phyloP scores from a whole-genome alignment of 2,329 filamentous ascomycete genomes.

The Colletotrichum somersetense region DNA sequence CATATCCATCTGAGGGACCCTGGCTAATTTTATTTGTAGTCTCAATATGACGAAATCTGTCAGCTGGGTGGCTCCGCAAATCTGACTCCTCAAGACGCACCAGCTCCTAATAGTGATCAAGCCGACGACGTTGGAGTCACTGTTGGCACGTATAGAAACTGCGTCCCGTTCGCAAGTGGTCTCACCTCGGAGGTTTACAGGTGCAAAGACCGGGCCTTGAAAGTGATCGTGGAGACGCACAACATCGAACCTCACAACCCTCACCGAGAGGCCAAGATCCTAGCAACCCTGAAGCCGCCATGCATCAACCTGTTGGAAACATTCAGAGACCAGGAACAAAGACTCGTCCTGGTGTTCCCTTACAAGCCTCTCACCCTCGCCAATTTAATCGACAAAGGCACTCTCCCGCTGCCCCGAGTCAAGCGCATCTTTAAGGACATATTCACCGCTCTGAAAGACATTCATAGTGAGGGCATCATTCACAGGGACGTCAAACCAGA shows the following conservation, averaged over 20 bases:
- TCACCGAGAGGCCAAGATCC: slow-evolving; percentile 80
- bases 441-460: slow-evolving; percentile 76
- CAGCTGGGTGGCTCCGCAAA: slow-evolving; percentile 47
- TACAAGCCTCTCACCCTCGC: slow-evolving; percentile 82
- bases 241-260: slow-evolving; percentile 87
- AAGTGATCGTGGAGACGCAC: slow-evolving; percentile 82
- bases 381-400: slow-evolving; percentile 69
- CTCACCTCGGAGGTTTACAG: slow-evolving; percentile 88
- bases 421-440: slow-evolving; percentile 71
- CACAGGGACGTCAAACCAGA: slow-evolving; percentile 96
- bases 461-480: slow-evolving; percentile 83
- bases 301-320: slow-evolving; percentile 78
- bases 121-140: slow-evolving; percentile 52
- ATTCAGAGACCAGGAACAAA: slow-evolving; percentile 78
- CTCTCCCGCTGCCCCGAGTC: slow-evolving; percentile 51
- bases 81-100: slow-evolving; percentile 5
- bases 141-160: slow-evolving; percentile 68
- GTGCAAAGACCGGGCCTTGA: slow-evolving; percentile 75
- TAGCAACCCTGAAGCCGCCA: slow-evolving; percentile 68
- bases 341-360: slow-evolving; percentile 86
- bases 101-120: slow-evolving; percentile 16
- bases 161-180: slow-evolving; percentile 71
- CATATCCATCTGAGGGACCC: not conserved
- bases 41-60: slow-evolving; percentile 57
- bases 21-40: slow-evolving; percentile 11